These are phyloP conservation scores for Dissoconium aciculare DNA, from an alignment of 2,329 filamentous ascomycete genomes.

Conservation along the genomic window DNA sequence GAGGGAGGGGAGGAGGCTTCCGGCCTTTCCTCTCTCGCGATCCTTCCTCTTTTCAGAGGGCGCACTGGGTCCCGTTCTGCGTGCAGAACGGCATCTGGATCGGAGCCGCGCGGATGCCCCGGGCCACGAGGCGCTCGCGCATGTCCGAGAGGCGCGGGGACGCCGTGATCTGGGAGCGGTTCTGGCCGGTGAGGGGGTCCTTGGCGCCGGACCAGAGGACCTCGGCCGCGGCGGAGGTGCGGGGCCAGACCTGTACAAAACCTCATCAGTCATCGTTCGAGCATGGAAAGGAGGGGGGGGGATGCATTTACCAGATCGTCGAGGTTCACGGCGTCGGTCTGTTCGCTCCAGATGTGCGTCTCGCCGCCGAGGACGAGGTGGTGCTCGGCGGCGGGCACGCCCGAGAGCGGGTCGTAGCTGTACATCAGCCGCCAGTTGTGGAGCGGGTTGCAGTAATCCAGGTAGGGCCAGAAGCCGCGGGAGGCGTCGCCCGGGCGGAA, in stretches of 20 bases:
- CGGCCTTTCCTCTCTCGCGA: too few relatives aligned
- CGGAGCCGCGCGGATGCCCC: constrained; percentile 49
- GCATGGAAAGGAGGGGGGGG: not conserved
- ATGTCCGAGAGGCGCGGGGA: constrained; percentile 57
- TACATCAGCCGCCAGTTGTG: constrained; percentile 77
- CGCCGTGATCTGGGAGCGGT: constrained; percentile 56
- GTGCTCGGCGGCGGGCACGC: constrained; percentile 45
- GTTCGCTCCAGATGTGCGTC: constrained; percentile 66
- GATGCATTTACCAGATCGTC: constrained; percentile 41
- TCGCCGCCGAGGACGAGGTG: constrained; percentile 68
- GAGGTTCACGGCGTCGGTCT: constrained; percentile 59
- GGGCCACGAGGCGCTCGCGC: constrained; percentile 57
- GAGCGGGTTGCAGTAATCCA: constrained; percentile 64
- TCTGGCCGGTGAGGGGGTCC: constrained; percentile 46
- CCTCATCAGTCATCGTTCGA: constrained; percentile 3
- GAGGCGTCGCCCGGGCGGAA: constrained; percentile 44
- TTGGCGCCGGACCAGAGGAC: constrained; percentile 63
- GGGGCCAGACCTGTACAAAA: constrained; percentile 48
- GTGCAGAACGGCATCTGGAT: constrained; percentile 62
- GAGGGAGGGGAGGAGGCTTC: too few relatives aligned
- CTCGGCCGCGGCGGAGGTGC: constrained; percentile 58
- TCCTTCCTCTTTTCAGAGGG: too few relatives aligned
- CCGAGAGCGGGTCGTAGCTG: constrained; percentile 56
- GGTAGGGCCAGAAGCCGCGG: constrained; percentile 49
- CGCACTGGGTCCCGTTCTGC: constrained; percentile 44